Evolutionary conservation across 306 rosid species (phyloP).

Genomic region (Vachellia pachyceras): DNA sequence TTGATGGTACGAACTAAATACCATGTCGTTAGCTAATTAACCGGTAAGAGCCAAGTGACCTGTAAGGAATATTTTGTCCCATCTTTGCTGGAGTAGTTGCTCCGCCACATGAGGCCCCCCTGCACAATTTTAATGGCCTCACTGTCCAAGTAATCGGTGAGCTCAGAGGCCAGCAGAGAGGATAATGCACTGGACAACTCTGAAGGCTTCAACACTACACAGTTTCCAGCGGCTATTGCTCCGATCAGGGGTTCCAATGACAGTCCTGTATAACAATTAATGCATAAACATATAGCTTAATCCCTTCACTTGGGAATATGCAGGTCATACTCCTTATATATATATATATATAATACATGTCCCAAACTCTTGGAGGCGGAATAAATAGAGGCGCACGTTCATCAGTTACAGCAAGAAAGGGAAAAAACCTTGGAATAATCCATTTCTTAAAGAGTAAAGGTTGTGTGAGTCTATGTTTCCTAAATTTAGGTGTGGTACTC

Average conservation of each 20-base stretch:
- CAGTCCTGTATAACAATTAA: conserved; percentile 45
- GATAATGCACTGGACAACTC: conserved; percentile 68
- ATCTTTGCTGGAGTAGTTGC: conserved; percentile 52
- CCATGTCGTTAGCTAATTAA: background rate
- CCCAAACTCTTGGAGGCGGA: too few species aligned
- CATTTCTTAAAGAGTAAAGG: background rate
- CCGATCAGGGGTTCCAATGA: conserved; percentile 86
- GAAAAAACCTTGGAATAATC: too few species aligned
- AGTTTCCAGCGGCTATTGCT: conserved; percentile 85
- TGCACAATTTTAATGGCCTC: conserved; percentile 61
- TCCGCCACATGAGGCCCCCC: conserved; percentile 63
- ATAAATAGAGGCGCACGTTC: background rate
- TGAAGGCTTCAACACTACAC: conserved; percentile 69
- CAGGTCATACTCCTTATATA: too few species aligned
- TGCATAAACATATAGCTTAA: too few species aligned
- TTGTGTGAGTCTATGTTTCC: background rate
- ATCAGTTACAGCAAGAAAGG: background rate
- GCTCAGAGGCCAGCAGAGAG: conserved; percentile 49
- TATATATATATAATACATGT: too few species aligned
- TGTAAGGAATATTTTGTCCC: conserved; percentile 87
- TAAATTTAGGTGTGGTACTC: background rate
- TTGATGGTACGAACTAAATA: too few species aligned
- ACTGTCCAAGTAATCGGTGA: conserved; percentile 52
- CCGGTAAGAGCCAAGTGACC: conserved; percentile 32
- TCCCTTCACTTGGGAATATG: too few species aligned